Conservation (phyloP, 192 early-diverging fungal genomes). For the Rhizoclosmatium sp. region DNA sequence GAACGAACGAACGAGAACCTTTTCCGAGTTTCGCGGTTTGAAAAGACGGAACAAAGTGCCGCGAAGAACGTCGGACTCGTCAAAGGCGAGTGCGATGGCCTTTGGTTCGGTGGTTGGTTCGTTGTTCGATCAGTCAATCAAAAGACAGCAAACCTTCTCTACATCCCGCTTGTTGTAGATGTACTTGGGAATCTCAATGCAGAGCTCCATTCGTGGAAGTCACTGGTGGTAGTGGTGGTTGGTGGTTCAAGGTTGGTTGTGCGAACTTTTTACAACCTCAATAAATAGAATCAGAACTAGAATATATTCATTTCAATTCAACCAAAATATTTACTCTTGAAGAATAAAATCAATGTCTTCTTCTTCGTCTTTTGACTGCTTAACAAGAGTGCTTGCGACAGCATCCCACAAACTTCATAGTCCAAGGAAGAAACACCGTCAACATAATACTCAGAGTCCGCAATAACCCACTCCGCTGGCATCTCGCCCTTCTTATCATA, state of each 20-base stretch:
- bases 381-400: neutral
- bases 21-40: neutral
- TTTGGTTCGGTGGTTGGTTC: neutral
- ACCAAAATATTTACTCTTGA: too few species aligned
- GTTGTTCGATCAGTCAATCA: too few species aligned
- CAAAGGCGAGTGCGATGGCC: conserved; percentile 17
- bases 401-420: neutral
- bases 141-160: too few species aligned
- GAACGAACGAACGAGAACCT: neutral
- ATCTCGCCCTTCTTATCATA: neutral
- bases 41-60: conserved; percentile 16
- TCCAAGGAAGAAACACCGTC: neutral
- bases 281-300: too few species aligned
- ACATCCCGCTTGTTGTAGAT: too few species aligned
- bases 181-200: too few species aligned
- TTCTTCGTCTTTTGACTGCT: neutral
- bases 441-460: neutral
- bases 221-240: too few species aligned
- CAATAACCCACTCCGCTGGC: neutral
- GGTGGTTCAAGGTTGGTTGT: too few species aligned
- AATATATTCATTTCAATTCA: too few species aligned
- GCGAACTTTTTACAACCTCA: too few species aligned
- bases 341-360: too few species aligned
- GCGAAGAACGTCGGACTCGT: conserved; percentile 24
- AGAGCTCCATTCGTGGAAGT: too few species aligned